Base-by-base conservation (phyloP, 192 early-diverging fungal genomes). In the Umbelopsis vinacea region DNA sequence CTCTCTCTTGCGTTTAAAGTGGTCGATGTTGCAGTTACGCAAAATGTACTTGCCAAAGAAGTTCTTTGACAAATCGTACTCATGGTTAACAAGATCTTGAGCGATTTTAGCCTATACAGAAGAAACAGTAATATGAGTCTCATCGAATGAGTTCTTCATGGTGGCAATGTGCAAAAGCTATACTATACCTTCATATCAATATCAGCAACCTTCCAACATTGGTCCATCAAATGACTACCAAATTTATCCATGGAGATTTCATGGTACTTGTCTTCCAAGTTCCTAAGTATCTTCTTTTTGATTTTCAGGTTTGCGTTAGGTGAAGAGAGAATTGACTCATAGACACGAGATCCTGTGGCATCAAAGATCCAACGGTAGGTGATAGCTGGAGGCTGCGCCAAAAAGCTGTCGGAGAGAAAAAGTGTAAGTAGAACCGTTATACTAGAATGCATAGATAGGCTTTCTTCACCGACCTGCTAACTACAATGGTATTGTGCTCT, bases 151-250 rank as follows among this genome's bases (percentile, higher is more conserved):
- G 26, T 63, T 17, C 3, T 0, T 17, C 10, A 8, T 17, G 4
- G 24, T 37, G n/a, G 35, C 19, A n/a, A 50, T 50, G 48, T 12
- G 3, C 35, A 55, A 21, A 76, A 55, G n/a, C 47, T 4, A 48
- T n/a, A 6, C 9, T 45, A 43, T 71, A 76, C 79, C 80, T 93
- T 92, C 68, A 87, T 79, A 26, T 88, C 85, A 6, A 94, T 86
- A 66, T 94, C 92, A 4, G 90, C 87, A 10, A 85, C 84, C 29
- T 78, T 72, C 91, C 91, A 96, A 71, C 87, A 89, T 60, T 89
- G 88, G 67, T 96, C 94, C 12, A 96, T 90, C 9, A 94, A 81
- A 72, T 92, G 91, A 55, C 88, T 88, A 46, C 91, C 93, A 76
- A 87, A 95, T 72, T 89, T 88, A 78, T 96, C 89, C 63, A 78